These are phyloP conservation scores for Spirogloea muscicola DNA, from an alignment of 139 green algal species.

Conservation along the genomic window DNA sequence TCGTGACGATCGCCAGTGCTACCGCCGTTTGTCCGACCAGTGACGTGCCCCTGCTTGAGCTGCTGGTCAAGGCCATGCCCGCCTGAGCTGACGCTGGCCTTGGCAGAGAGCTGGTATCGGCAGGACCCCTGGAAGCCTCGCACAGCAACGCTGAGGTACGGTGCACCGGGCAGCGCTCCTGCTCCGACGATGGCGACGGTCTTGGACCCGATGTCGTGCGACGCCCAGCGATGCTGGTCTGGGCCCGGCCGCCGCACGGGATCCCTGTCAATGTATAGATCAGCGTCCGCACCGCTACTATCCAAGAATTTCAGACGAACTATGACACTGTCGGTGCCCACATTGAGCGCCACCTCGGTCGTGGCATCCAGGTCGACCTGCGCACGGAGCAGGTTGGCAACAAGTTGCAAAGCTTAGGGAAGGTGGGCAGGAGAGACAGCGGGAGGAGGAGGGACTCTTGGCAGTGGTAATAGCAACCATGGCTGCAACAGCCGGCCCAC, in stretches of 20 bases:
- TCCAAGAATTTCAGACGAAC: too few relatives aligned
- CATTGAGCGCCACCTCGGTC: too few relatives aligned
- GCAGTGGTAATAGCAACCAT: too few relatives aligned
- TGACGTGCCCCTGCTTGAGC: background rate
- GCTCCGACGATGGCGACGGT: slow-evolving; percentile 1
- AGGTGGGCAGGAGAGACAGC: too few relatives aligned
- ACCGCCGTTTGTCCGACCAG: background rate
- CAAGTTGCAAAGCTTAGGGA: too few relatives aligned
- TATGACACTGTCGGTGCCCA: too few relatives aligned
- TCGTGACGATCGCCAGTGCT: too few relatives aligned
- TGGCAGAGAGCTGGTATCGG: background rate
- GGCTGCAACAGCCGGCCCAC: too few relatives aligned
- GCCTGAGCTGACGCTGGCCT: background rate
- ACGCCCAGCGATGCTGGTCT: slow-evolving; percentile 15
- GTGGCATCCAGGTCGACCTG: too few relatives aligned
- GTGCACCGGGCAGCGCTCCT: background rate
- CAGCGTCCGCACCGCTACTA: too few relatives aligned
- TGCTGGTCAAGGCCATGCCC: background rate
- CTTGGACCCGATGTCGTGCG: slow-evolving; percentile 33
- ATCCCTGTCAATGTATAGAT: slow-evolving; percentile 37
- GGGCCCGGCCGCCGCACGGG: slow-evolving; percentile 24
- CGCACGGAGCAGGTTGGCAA: too few relatives aligned
- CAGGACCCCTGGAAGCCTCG: slow-evolving; percentile 11
- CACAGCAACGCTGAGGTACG: slow-evolving; percentile 11
- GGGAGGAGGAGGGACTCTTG: too few relatives aligned